phyloP scores from a whole-genome alignment of 371 early-diverging fungal species.

The Mucor piriformis region DNA sequence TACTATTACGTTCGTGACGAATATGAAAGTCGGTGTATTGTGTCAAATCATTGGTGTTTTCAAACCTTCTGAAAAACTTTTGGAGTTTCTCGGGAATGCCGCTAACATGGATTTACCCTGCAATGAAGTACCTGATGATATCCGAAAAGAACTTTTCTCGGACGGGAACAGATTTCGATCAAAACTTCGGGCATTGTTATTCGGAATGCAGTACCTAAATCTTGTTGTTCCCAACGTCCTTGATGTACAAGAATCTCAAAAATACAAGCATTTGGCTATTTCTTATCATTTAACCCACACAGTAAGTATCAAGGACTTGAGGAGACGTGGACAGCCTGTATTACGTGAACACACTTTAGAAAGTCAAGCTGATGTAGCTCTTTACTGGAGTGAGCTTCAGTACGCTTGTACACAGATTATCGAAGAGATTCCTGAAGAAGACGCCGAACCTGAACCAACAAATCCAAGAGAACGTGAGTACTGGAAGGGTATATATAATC shows the following conservation, averaged over 20 bases:
- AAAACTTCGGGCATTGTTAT: slow-evolving; percentile 14
- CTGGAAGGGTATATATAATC: neutral
- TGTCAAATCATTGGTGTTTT: slow-evolving; percentile 30
- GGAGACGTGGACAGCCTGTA: slow-evolving; percentile 4
- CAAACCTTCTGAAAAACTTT: neutral
- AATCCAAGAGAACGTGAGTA: neutral
- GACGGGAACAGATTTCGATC: slow-evolving; percentile 20
- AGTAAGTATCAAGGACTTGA: slow-evolving; percentile 16
- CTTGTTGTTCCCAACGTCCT: neutral
- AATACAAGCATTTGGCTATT: neutral
- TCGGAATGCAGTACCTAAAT: slow-evolving; percentile 5
- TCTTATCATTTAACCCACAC: slow-evolving; percentile 5
- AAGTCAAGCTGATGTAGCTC: slow-evolving; percentile 17
- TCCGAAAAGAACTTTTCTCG: slow-evolving; percentile 4
- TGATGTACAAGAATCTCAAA: neutral
- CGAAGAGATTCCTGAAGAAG: neutral
- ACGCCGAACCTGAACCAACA: neutral
- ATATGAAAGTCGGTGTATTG: neutral
- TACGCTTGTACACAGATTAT: slow-evolving; percentile 22
- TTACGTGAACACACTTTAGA: slow-evolving; percentile 22
- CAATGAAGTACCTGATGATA: slow-evolving; percentile 14
- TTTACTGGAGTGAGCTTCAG: slow-evolving; percentile 47
- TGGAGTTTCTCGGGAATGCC: slow-evolving; percentile 15
- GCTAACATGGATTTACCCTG: slow-evolving; percentile 1
- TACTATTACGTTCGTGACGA: slow-evolving; percentile 8